Evolutionary conservation across 2,329 filamentous ascomycete species (phyloP).

Genomic region (Aotearoamyces nothofagi): DNA sequence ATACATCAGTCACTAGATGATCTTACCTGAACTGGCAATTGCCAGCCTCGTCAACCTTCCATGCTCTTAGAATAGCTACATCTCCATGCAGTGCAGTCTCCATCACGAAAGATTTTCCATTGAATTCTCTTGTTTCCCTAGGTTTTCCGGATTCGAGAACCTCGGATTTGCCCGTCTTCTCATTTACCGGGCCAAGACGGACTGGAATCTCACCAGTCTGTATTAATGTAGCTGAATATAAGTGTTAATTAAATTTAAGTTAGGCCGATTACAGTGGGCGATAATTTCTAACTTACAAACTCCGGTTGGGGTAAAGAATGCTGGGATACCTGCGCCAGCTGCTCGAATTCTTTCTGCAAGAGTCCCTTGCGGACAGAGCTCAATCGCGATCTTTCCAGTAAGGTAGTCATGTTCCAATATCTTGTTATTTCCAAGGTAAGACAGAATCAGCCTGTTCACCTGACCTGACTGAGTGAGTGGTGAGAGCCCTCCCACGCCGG

Average conservation of each 20-base stretch:
- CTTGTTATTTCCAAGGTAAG: slow-evolving; percentile 68
- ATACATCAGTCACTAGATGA: no score
- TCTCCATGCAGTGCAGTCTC: slow-evolving; percentile 64
- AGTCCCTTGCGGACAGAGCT: slow-evolving; percentile 64
- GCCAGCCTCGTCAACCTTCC: slow-evolving; percentile 61
- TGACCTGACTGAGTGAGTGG: slow-evolving; percentile 55
- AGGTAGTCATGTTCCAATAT: slow-evolving; percentile 60
- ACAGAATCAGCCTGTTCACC: slow-evolving; percentile 56
- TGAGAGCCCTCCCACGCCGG: slow-evolving; percentile 52
- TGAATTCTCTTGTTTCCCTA: slow-evolving; percentile 58
- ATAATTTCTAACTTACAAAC: slow-evolving; percentile 31
- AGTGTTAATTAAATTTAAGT: no score
- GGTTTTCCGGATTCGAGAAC: slow-evolving; percentile 48
- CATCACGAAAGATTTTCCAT: slow-evolving; percentile 60
- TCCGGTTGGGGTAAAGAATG: slow-evolving; percentile 68
- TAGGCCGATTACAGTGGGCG: no score
- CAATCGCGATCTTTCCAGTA: slow-evolving; percentile 57
- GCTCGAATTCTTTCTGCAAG: slow-evolving; percentile 58
- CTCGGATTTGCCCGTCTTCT: slow-evolving; percentile 10
- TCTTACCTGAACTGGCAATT: slow-evolving; percentile 63
- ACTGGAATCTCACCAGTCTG: slow-evolving; percentile 55
- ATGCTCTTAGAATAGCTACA: slow-evolving; percentile 62
- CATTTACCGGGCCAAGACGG: slow-evolving; percentile 39
- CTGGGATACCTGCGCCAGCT: slow-evolving; percentile 62
- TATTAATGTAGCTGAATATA: slow-evolving; percentile 39